These are phyloP conservation scores for Nemania sp. DNA, from an alignment of 2,329 filamentous ascomycete species.

Conservation along the genomic window DNA sequence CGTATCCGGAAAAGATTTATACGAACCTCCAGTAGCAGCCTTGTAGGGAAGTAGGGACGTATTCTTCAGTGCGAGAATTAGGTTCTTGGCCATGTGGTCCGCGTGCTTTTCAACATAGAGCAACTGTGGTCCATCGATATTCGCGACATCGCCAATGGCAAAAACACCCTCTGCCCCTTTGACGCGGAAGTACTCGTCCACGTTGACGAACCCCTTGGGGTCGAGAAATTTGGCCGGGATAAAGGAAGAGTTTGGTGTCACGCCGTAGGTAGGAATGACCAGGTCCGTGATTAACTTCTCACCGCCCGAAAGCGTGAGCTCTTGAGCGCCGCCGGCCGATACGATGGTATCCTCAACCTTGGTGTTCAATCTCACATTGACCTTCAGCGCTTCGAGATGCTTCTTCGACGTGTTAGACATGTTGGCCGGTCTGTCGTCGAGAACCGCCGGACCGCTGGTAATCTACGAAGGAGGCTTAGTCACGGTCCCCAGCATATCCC, in stretches of 20 bases:
- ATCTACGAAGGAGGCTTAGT: constrained; percentile 42
- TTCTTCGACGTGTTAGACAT: constrained; percentile 47
- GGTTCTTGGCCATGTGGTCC: neutral
- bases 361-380: neutral
- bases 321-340: neutral
- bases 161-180: neutral
- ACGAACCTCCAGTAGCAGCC: neutral
- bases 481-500: constrained; percentile 2
- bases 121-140: neutral
- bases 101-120: neutral
- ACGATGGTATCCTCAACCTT: constrained; percentile 41
- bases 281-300: constrained; percentile 49
- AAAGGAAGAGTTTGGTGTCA: constrained; percentile 51
- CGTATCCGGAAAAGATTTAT: neutral
- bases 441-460: neutral
- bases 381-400: constrained; percentile 42
- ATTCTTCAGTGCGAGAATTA: neutral
- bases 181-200: neutral
- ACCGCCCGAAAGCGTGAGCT: constrained; percentile 36
- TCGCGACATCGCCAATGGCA: neutral
- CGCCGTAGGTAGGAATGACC: constrained; percentile 54
- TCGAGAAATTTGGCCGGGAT: constrained; percentile 36
- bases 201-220: neutral
- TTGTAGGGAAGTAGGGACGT: neutral
- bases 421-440: constrained; percentile 28